phyloP scores from a whole-genome alignment of 169 alveolate genomes.

The Plasmodium berghei region DNA sequence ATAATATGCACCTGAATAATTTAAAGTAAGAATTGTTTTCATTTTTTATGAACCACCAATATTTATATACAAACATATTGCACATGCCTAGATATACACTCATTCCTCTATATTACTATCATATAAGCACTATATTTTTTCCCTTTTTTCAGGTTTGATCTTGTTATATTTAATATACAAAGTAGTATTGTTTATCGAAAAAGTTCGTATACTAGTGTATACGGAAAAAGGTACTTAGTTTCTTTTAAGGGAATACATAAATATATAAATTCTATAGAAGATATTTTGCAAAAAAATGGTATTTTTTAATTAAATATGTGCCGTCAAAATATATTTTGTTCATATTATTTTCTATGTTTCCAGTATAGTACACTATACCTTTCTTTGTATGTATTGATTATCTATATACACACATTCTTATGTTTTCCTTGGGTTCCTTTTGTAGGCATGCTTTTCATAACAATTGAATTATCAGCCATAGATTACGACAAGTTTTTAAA shows the following conservation, averaged over 20 bases:
- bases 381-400: not conserved
- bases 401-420: not conserved
- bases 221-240: conserved; percentile 57
- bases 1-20: conserved; percentile 51
- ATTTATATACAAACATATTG: not conserved
- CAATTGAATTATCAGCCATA: conserved; percentile 46
- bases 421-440: not conserved
- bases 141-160: conserved; percentile 18
- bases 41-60: too few species aligned
- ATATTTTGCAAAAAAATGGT: conserved; percentile 46
- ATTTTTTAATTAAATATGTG: not conserved
- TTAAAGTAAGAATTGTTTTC: conserved; percentile 14
- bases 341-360: not conserved
- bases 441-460: conserved; percentile 48
- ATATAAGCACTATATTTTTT: not conserved
- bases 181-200: conserved; percentile 42
- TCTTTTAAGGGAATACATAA: conserved; percentile 62
- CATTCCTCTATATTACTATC: not conserved
- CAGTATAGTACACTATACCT: not conserved
- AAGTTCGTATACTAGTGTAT: conserved; percentile 40
- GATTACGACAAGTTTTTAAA: conserved; percentile 59
- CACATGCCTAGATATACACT: not conserved
- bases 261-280: conserved; percentile 11
- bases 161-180: conserved; percentile 39
- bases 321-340: not conserved